Conservation (phyloP, 129 eudicot species). For the Sambucus nigra region DNA sequence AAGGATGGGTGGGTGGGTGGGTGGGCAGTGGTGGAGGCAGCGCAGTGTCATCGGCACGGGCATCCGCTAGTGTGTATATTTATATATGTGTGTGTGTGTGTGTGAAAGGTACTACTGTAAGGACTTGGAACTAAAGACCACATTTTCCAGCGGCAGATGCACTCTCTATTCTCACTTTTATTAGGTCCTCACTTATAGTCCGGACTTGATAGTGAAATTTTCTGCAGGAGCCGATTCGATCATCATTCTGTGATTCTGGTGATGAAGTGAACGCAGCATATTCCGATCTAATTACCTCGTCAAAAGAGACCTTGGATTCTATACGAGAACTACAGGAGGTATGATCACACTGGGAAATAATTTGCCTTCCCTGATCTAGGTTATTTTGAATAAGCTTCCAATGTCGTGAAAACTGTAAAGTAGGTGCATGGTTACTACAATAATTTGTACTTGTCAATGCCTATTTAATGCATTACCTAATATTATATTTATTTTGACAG, state of each 20-base stretch:
- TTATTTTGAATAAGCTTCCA: neutral
- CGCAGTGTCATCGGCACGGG: no score
- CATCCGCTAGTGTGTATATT: no score
- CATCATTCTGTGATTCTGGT: slow-evolving; percentile 45
- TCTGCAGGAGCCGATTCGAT: slow-evolving; percentile 70
- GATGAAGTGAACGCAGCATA: slow-evolving; percentile 60
- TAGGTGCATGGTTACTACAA: neutral
- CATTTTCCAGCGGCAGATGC: no score
- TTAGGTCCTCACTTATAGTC: neutral
- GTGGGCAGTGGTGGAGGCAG: no score
- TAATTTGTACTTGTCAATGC: neutral
- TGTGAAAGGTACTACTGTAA: no score
- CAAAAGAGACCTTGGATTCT: slow-evolving; percentile 71
- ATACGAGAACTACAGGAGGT: slow-evolving; percentile 81
- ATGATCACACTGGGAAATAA: neutral
- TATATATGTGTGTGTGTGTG: no score
- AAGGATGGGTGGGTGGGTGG: no score
- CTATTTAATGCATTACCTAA: neutral
- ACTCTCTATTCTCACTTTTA: neutral
- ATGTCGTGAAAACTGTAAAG: neutral
- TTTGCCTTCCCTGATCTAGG: neutral
- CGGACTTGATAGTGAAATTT: slow-evolving; percentile 4
- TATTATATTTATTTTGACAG: slow-evolving; percentile 25
- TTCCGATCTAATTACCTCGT: slow-evolving; percentile 52
- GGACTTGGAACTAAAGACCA: no score